Evolutionary conservation across 2,329 filamentous ascomycete genomes (phyloP), one percentile per base, ranked within the genome.

Genomic region (Domatiomyces globalis): DNA sequence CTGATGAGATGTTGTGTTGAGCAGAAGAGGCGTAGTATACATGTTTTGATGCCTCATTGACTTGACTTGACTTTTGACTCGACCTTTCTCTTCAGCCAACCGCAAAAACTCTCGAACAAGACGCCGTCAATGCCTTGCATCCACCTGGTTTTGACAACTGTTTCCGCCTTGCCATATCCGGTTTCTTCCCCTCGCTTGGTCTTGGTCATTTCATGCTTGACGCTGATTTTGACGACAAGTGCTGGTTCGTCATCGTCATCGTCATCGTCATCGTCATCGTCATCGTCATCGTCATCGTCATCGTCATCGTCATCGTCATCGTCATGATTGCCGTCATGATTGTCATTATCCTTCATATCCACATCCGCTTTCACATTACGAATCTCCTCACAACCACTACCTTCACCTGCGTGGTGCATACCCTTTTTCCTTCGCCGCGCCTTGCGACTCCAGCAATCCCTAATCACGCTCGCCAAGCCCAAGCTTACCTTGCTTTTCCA

Each of bases 51-150:
- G 33, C 10, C 33, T 39, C 2, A 39, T 2, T 39, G 33, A 39
- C 33, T 39, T 39, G 33, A 15, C 15, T 15, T 39, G 12, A 47
- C 10, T 5, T 10, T 47, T 17, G 22, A 18, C 27, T 27, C 19
- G 20, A 47, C 19, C 17, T 74, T 77, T 36, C 77, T 71, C 65
- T 81, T 85, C 45, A 94, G 57, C 71, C 89, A 87, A 0, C 87
- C 88, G 54, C 81, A 84, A 56, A 98, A 87, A 63, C 89, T 95
- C 68, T 94, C 85, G 66, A 90, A 95, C 0, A 92, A 63, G 0
- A 81, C 74, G 17, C 77, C 71, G 58, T 94, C 85, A 5, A 74
- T 72, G 0, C 92, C 90, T 60, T 86, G 81, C 0, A 87, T 63
- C 89, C 87, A 94, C 29, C 85, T 73, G 50, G 84, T 71, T 4